Base-by-base conservation (phyloP, 352 stramenopile species). In the Phytophthora meadii region DNA sequence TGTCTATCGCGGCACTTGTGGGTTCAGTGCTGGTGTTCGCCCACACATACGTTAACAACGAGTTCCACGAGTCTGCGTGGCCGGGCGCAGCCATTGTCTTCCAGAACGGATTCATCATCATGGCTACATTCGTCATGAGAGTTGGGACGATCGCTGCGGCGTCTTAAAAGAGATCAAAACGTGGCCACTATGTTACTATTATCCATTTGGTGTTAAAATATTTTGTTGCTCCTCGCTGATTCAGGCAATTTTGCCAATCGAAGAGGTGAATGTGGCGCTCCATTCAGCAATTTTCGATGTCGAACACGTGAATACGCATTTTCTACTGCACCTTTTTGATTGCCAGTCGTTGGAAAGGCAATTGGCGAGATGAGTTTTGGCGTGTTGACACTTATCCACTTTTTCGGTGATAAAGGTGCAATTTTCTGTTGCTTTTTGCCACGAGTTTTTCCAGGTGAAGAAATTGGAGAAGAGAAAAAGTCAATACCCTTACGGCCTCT, bases 111-210 rank as follows among this genome's bases (percentile, higher is more conserved):
- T 71, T 88, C 34, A 83, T 90, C 34, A 53, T 88, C 41, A 69
- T 90, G 50, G 77, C 69, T 30, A 87, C 76, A 9, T 70, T 87
- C 50, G 66, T 85, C 62, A 90, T 90, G 81, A 68, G 81, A 42
- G 65, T 69, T 19, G 77, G 76, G 6, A 68, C 76, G 5, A 79
- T 89, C 54, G 70, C 70, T 19, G 70, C 75, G 3, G 64, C 30
- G 30, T 36, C 30, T 36, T 36, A 36, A 36, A 36, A 1, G 30
- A 22, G 30, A 36, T 36, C 30, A 36, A 15, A 36, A 36, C 4
- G 2, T 12, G 9, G 15, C 34, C 19, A 22, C 1, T 22, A 22
- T 34, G 10, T 65, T 68, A 30, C 2, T 30, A 8, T 28, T 60
- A 61, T 11, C 19, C n/a, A 4, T n/a, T 24, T 17, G 41, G 12